A percentile compares a stretch with the other conserved stretches of the same genome.
These are phyloP conservation scores for Botrytis byssoidea DNA, from an alignment of 2,329 filamentous ascomycete species.

Conservation along the genomic window DNA sequence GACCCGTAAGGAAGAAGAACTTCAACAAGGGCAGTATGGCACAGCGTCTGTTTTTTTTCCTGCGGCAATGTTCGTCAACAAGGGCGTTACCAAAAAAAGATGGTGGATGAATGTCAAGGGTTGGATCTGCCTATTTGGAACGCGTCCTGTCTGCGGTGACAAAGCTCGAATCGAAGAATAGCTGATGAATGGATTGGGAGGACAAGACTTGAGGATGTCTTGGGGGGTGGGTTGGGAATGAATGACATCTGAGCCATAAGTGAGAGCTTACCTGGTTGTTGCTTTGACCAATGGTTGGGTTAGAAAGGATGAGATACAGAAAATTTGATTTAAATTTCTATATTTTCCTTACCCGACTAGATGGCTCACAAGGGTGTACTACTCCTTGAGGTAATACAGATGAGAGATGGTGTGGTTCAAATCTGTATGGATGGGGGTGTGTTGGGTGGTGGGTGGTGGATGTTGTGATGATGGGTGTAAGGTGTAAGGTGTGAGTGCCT, in stretches of 20 bases:
- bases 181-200: slow-evolving; percentile 18
- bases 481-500: slow-evolving; percentile 1
- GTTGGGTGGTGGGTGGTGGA: neutral
- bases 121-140: slow-evolving; percentile 19
- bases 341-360: slow-evolving; percentile 15
- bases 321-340: slow-evolving; percentile 1
- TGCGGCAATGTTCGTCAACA: slow-evolving; percentile 22
- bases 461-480: slow-evolving; percentile 1
- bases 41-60: slow-evolving; percentile 21
- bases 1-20: slow-evolving; percentile 20
- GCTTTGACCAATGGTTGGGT: neutral
- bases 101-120: slow-evolving; percentile 9
- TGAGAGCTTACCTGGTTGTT: slow-evolving; percentile 9
- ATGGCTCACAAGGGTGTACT: slow-evolving; percentile 19
- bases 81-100: slow-evolving; percentile 17
- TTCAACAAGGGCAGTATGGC: slow-evolving; percentile 20
- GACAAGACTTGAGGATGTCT: neutral
- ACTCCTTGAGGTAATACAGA: slow-evolving; percentile 15
- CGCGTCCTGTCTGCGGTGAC: slow-evolving; percentile 17
- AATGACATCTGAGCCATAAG: neutral
- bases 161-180: slow-evolving; percentile 9
- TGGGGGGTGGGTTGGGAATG: neutral
- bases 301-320: neutral
- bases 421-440: slow-evolving; percentile 6
- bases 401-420: slow-evolving; percentile 9